A percentile compares a stretch with the other conserved stretches of the same genome.
Conservation (phyloP, 306 rosid species). For the Prunus padus region DNA sequence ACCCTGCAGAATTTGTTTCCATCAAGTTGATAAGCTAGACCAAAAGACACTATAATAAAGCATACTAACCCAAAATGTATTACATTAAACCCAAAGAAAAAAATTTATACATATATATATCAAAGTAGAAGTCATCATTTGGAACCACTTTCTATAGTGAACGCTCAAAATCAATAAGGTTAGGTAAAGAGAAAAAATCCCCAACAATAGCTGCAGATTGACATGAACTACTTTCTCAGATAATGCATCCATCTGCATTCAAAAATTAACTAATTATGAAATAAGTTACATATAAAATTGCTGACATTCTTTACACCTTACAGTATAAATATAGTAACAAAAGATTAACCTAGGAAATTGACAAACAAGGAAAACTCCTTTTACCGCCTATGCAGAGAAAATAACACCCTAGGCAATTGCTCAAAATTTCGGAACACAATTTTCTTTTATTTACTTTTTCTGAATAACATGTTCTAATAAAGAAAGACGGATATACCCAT, state of each 20-base stretch:
- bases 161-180: background rate
- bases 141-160: background rate
- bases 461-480: background rate
- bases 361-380: background rate
- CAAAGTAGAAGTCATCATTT: background rate
- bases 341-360: background rate
- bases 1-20: slow-evolving; percentile 53
- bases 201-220: background rate
- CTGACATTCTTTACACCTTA: background rate
- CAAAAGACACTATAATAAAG: background rate
- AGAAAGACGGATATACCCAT: no score
- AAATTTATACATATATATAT: no score
- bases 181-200: background rate
- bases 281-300: background rate
- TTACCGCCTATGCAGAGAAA: background rate
- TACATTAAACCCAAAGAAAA: background rate
- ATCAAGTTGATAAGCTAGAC: slow-evolving; percentile 5
- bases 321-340: no score
- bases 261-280: background rate
- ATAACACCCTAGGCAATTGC: background rate
- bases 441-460: background rate
- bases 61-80: background rate
- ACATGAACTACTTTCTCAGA: background rate
- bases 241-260: background rate
- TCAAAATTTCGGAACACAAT: background rate